Conservation (phyloP, 495 filamentous ascomycete species). For the Bacidia gigantensis region DNA sequence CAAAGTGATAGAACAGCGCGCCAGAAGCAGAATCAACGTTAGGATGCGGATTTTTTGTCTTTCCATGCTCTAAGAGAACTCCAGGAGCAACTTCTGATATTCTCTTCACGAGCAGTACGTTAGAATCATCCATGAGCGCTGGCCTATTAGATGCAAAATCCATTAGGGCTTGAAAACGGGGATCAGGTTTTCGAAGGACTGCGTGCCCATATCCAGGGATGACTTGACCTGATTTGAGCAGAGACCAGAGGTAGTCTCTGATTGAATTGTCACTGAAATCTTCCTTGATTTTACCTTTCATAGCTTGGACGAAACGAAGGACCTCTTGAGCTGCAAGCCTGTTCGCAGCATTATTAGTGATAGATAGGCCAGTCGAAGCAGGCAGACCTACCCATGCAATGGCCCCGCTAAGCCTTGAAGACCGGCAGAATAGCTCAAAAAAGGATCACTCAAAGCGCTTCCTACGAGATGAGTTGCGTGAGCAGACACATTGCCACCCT, state of each 20-base stretch:
- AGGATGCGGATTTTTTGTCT: slow-evolving; percentile 97
- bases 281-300: slow-evolving; percentile 75
- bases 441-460: slow-evolving; percentile 88
- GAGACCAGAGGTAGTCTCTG: slow-evolving; percentile 78
- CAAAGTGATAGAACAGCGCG: slow-evolving; percentile 93
- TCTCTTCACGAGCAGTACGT: slow-evolving; percentile 86
- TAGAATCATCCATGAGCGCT: slow-evolving; percentile 71
- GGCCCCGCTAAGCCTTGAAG: slow-evolving; percentile 91
- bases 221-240: slow-evolving; percentile 85
- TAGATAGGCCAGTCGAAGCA: background rate
- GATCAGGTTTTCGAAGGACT: slow-evolving; percentile 92
- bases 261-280: slow-evolving; percentile 68
- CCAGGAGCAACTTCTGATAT: slow-evolving; percentile 69
- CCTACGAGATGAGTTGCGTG: slow-evolving; percentile 96
- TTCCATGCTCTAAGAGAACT: slow-evolving; percentile 85
- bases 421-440: slow-evolving; percentile 89
- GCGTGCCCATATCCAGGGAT: slow-evolving; percentile 97
- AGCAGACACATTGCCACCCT: slow-evolving; percentile 94
- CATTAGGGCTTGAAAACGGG: slow-evolving; percentile 91
- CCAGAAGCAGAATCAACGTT: slow-evolving; percentile 90
- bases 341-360: slow-evolving; percentile 8
- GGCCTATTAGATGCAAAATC: slow-evolving; percentile 78
- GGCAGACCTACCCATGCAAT: slow-evolving; percentile 55
- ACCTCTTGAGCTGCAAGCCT: slow-evolving; percentile 92
- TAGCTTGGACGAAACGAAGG: slow-evolving; percentile 84